These are phyloP conservation scores for Durio zibethinus DNA, from an alignment of 345 rosid species.

Conservation along the genomic window DNA sequence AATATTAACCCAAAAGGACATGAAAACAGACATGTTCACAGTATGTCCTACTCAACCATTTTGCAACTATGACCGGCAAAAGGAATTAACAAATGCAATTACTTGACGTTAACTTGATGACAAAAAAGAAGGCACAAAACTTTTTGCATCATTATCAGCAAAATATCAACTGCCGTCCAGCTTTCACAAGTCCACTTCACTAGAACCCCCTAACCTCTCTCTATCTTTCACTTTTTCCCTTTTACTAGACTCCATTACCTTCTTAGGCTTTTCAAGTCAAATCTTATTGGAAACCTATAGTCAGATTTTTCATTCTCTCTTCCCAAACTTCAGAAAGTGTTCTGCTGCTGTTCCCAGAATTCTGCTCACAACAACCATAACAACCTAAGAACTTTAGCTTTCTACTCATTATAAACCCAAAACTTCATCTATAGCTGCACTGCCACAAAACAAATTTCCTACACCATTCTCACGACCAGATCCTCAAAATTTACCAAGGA, in stretches of 20 bases:
- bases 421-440: neutral
- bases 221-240: neutral
- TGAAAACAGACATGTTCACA: neutral
- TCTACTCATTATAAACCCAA: neutral
- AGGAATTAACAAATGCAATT: neutral
- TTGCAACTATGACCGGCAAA: neutral
- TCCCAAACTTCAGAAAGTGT: neutral
- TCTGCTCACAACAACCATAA: neutral
- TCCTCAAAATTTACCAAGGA: neutral
- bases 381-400: neutral
- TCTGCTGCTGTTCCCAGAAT: neutral
- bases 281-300: slow-evolving; percentile 3
- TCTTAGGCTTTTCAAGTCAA: slow-evolving; percentile 1
- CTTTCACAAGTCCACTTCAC: neutral
- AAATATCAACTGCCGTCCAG: neutral
- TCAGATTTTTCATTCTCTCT: neutral
- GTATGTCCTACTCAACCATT: neutral
- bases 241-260: neutral
- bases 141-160: neutral
- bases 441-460: neutral
- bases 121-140: neutral
- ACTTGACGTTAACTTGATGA: neutral
- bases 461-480: neutral
- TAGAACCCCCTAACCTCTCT: neutral
- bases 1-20: neutral